Base-by-base conservation (phyloP, 1,284 basidiomycete genomes). In the Malassezia vespertilionis region DNA sequence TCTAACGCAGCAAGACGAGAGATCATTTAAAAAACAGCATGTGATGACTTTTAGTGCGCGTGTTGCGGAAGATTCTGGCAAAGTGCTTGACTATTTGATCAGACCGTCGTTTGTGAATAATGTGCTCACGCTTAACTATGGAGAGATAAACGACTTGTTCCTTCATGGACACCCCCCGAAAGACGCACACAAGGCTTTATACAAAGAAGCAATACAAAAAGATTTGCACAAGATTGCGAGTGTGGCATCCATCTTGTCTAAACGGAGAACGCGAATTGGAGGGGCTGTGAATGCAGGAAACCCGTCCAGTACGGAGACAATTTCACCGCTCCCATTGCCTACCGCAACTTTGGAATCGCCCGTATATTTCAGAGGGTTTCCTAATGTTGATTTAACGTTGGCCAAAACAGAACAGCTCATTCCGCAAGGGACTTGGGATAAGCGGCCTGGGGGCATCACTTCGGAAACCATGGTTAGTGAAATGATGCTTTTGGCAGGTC, bases 1-100 rank as follows among this genome's bases (percentile, higher is more conserved):
- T 30, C 20, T 51, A 14, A 39, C 4, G 17, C 7, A n/a, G 4
- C 18, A 32, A 23, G 24, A n/a, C 31, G 35, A 23, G 14, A 15
- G 33, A 11, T 15, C 17, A 17, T 9, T 10, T 6, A 4, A 20
- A 11, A 24, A 45, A 35, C 26, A 31, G 23, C 42, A 40, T 9
- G 82, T 82, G 1, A 64, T 99, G 58, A 83, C 86, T 0, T 89
- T 96, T 73, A 90, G 86, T 53, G 77, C 79, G 35, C 81, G 82
- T 54, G 56, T 96, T 15, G 77, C 82, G 53, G 49, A 45, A 3
- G 56, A 69, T 0, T 54, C 67, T 0, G 90, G 86, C 0, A 74
- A 80, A 7, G 77, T 93, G 28, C 56, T 79, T 12, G 86, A 91
- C 40, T 77, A 79, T 56, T 75, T 77, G 48, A 78, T 95, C 18